Evolutionary conservation across 1,284 basidiomycete genomes (phyloP).

Genomic region (Moniliella sp.): DNA sequence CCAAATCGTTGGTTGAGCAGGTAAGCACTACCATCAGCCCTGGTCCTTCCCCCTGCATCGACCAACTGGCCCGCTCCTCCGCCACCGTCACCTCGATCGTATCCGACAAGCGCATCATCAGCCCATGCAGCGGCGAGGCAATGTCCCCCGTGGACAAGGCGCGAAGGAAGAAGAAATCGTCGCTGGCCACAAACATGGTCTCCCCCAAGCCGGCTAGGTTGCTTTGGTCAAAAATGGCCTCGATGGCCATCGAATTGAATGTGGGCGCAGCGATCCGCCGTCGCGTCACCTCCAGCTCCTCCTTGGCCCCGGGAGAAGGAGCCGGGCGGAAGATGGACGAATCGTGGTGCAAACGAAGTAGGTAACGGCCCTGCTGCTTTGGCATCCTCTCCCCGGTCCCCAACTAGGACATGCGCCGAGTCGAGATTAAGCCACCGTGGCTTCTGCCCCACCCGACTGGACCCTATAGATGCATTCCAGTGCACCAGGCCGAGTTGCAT

Average conservation of each 20-base stretch:
- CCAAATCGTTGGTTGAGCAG: constrained; percentile 13
- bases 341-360: constrained; percentile 15
- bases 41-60: constrained; percentile 9
- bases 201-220: constrained; percentile 8
- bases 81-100: constrained; percentile 1
- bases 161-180: constrained; percentile 14
- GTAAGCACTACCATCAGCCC: constrained; percentile 6
- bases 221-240: constrained; percentile 13
- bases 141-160: constrained; percentile 6
- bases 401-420: constrained; percentile 2
- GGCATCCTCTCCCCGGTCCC: constrained; percentile 4
- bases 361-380: background rate
- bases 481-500: background rate
- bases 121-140: constrained; percentile 10
- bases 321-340: constrained; percentile 10
- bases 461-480: background rate
- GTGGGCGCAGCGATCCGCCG: constrained; percentile 11
- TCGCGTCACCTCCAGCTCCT: constrained; percentile 4
- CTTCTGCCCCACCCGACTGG: constrained; percentile 10
- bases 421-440: constrained; percentile 8
- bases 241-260: constrained; percentile 17
- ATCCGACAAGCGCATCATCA: constrained; percentile 11
- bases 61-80: background rate
- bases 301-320: constrained; percentile 3
- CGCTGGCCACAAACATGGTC: constrained; percentile 10